Conservation (phyloP, 495 filamentous ascomycete species). For the Staphylotrichum tortipilum region DNA sequence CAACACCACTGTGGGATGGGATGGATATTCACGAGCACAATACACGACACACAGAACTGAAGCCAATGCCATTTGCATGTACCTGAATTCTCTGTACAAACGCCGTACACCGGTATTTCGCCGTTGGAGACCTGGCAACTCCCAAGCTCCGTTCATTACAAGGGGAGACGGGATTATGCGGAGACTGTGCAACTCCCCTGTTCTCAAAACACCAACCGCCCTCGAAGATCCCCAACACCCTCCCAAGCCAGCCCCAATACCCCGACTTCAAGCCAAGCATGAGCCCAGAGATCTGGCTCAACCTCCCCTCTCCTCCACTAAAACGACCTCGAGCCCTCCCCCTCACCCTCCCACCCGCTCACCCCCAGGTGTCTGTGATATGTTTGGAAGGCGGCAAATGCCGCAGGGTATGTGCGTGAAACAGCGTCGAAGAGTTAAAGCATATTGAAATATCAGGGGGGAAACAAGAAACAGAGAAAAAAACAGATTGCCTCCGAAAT, state of each 20-base stretch:
- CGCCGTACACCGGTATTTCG: constrained; percentile 2
- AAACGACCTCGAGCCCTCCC: not conserved
- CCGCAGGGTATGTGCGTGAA: constrained; percentile 14
- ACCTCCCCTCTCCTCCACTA: too few relatives aligned
- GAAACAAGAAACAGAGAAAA: constrained; percentile 13
- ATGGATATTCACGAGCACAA: too few relatives aligned
- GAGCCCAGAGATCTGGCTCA: too few relatives aligned
- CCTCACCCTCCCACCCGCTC: not conserved
- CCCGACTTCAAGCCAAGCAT: not conserved
- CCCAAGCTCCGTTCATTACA: constrained; percentile 7
- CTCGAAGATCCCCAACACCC: not conserved
- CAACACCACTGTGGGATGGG: too few relatives aligned
- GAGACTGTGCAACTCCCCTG: not conserved
- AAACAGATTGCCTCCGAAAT: not conserved
- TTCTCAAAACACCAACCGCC: not conserved
- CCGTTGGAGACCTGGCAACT: not conserved
- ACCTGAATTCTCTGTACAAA: constrained; percentile 1
- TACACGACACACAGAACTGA: too few relatives aligned
- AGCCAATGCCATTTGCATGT: not conserved
- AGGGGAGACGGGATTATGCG: constrained; percentile 2
- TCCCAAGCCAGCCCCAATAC: not conserved
- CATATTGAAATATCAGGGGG: not conserved
- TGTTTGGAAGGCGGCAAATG: constrained; percentile 8
- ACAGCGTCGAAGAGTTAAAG: too few relatives aligned
- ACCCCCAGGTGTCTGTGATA: not conserved